Percentiles rank a stretch among this genome's conserved stretches.
Evolutionary conservation across 2,329 filamentous ascomycete genomes (phyloP).

Genomic region (Scedosporium dehoogii): DNA sequence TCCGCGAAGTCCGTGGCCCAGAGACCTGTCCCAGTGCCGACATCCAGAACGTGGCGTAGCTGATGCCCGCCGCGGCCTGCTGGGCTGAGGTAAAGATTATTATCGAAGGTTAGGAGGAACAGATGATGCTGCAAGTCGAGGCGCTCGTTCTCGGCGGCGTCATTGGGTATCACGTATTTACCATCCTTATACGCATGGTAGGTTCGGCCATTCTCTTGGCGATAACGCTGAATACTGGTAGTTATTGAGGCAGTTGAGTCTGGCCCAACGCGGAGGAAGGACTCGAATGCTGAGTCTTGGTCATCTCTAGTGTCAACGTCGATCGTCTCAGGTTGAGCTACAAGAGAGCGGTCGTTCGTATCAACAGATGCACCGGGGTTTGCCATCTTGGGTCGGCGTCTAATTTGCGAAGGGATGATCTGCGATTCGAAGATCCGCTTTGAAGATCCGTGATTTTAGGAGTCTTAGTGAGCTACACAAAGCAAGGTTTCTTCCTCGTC

Average conservation of each 20-base stretch:
- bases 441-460: too few species aligned
- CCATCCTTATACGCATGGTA: slow-evolving; percentile 19
- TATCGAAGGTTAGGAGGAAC: slow-evolving; percentile 15
- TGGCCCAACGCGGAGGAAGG: too few species aligned
- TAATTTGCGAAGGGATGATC: too few species aligned
- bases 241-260: slow-evolving; percentile 12
- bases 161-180: background rate
- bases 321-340: too few species aligned
- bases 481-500: too few species aligned
- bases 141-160: slow-evolving; percentile 11
- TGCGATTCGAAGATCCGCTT: too few species aligned
- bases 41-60: slow-evolving; percentile 16
- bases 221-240: slow-evolving; percentile 14
- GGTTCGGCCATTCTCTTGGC: slow-evolving; percentile 16
- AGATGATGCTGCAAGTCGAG: slow-evolving; percentile 20
- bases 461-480: too few species aligned
- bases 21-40: slow-evolving; percentile 22
- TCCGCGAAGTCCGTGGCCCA: slow-evolving; percentile 23
- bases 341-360: too few species aligned
- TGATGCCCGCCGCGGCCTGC: slow-evolving; percentile 9
- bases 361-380: too few species aligned
- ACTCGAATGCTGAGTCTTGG: too few species aligned
- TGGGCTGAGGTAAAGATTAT: slow-evolving; percentile 14
- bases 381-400: too few species aligned
- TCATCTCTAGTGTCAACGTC: too few species aligned